phyloP scores from a whole-genome alignment of 306 rosid genomes.

The Benincasa hispida region DNA sequence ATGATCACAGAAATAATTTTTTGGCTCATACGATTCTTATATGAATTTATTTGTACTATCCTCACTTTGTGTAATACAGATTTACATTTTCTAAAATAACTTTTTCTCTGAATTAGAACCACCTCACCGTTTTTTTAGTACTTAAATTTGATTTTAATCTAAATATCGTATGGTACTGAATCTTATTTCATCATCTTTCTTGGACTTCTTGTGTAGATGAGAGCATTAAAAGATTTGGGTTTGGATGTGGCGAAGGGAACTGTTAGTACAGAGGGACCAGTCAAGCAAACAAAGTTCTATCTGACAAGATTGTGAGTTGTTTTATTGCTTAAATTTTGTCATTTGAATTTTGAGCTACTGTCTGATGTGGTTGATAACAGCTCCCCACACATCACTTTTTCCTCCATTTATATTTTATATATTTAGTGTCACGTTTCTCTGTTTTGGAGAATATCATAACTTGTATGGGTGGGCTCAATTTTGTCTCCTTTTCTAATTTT shows the following conservation, averaged over 20 bases:
- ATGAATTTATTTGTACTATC: not conserved
- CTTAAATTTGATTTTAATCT: not conserved
- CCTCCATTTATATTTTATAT: not conserved
- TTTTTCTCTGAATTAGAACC: not conserved
- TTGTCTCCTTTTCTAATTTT: not conserved
- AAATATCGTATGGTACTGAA: not conserved
- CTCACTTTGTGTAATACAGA: not conserved
- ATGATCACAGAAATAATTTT: not conserved
- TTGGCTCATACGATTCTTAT: not conserved
- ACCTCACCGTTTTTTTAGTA: not conserved
- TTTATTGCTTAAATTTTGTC: not conserved
- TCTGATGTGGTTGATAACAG: not conserved
- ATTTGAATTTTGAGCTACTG: not conserved
- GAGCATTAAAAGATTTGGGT: constrained; percentile 77
- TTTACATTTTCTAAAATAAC: not conserved
- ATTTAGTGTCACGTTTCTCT: not conserved
- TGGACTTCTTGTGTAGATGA: constrained; percentile 49
- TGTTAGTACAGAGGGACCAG: constrained; percentile 63
- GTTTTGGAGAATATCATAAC: not conserved
- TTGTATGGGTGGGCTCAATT: not conserved
- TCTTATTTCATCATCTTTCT: constrained; percentile 9
- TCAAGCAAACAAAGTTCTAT: constrained; percentile 59
- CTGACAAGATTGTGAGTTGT: constrained; percentile 60
- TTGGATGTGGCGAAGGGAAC: constrained; percentile 89
- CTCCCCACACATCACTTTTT: not conserved